These are phyloP conservation scores for Fusarium secorum DNA, from an alignment of 2,329 filamentous ascomycete species.

Conservation along the genomic window DNA sequence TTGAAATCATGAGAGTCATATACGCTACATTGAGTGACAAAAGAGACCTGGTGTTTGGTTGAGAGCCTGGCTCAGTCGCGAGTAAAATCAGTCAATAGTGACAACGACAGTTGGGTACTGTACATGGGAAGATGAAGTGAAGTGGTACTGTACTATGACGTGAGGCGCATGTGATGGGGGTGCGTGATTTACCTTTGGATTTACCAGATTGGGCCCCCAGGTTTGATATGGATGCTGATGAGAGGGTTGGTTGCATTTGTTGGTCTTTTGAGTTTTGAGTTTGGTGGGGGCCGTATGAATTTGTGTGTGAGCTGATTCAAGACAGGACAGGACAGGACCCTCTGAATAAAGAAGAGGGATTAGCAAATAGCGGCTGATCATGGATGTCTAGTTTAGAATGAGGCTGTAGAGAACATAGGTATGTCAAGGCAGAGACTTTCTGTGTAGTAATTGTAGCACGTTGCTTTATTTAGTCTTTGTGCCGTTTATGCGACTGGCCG, in stretches of 20 bases:
- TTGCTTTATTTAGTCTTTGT: neutral
- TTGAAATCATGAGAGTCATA: neutral
- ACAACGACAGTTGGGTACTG: neutral
- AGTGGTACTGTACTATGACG: conserved; percentile 32
- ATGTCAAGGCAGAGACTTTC: neutral
- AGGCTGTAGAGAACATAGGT: neutral
- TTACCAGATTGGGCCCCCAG: conserved; percentile 12
- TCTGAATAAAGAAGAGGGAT: conserved; percentile 24
- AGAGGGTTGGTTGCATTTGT: neutral
- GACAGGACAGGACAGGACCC: conserved; percentile 2
- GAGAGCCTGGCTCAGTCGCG: neutral
- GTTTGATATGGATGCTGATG: neutral
- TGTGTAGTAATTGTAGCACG: neutral
- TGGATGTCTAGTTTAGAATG: neutral
- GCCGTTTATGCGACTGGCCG: conserved; percentile 6
- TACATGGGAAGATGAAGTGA: conserved; percentile 3
- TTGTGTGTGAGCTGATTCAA: conserved; percentile 22
- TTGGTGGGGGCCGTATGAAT: conserved; percentile 17
- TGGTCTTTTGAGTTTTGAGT: conserved; percentile 7
- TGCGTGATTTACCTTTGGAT: conserved; percentile 29
- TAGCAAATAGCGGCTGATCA: conserved; percentile 21
- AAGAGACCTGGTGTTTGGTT: neutral
- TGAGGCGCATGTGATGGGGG: conserved; percentile 33
- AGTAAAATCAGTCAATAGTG: neutral
- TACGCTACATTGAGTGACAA: conserved; percentile 1